Percentiles rank a stretch among this genome's conserved stretches.
Conservation (phyloP, 805 yeast species). For the Lachancea sp. region DNA sequence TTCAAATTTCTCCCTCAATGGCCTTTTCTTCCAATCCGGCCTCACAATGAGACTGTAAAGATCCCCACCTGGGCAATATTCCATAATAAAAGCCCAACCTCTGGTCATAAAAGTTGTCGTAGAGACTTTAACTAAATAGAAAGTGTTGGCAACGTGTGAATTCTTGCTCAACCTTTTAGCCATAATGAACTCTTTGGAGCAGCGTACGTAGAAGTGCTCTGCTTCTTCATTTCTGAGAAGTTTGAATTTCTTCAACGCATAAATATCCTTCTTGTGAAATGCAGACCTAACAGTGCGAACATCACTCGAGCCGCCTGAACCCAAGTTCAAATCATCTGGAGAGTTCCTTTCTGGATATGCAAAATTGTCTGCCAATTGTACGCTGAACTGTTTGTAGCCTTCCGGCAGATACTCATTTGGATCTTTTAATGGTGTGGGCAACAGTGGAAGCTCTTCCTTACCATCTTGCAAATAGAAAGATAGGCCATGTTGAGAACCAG, state of each 20-base stretch:
- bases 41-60: conserved; percentile 48
- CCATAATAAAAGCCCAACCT: conserved; percentile 75
- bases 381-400: conserved; percentile 42
- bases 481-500: conserved; percentile 17
- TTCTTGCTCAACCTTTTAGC: conserved; percentile 49
- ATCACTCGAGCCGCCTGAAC: conserved; percentile 67
- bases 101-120: conserved; percentile 47
- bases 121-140: conserved; percentile 51
- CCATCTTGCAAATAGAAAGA: conserved; percentile 34
- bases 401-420: conserved; percentile 62
- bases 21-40: conserved; percentile 53
- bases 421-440: conserved; percentile 56
- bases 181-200: conserved; percentile 56
- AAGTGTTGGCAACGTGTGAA: conserved; percentile 54
- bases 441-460: conserved; percentile 41
- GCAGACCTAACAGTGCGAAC: conserved; percentile 46
- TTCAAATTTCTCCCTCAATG: conserved; percentile 51
- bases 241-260: conserved; percentile 61
- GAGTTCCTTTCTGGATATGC: conserved; percentile 35
- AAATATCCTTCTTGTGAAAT: conserved; percentile 36
- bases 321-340: conserved; percentile 45
- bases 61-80: conserved; percentile 57
- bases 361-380: conserved; percentile 50
- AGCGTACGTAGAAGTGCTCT: conserved; percentile 57
- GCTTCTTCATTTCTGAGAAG: conserved; percentile 57